Conservation (phyloP, 768 basidiomycete genomes). For the Termitomyces sp. region DNA sequence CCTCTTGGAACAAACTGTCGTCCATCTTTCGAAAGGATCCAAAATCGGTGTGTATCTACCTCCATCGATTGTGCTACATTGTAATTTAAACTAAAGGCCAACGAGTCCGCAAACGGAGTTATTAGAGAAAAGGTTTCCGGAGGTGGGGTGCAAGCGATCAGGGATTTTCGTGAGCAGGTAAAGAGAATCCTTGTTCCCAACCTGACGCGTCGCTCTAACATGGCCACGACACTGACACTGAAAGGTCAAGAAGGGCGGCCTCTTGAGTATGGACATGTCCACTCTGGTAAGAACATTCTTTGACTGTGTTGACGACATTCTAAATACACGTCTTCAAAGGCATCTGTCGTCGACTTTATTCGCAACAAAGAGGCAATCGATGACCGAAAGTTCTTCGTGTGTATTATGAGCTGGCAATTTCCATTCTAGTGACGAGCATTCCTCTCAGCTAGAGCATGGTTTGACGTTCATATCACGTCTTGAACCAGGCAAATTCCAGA, state of each 20-base stretch:
- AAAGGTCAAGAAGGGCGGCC: constrained; percentile 40
- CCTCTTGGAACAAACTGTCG: constrained; percentile 15
- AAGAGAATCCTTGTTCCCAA: not conserved
- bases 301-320: not conserved
- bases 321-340: constrained; percentile 26
- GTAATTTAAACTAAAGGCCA: constrained; percentile 4
- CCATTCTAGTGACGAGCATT: not conserved
- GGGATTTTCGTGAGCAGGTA: constrained; percentile 39
- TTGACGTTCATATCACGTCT: constrained; percentile 58
- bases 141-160: constrained; percentile 26
- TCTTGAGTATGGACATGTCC: constrained; percentile 29
- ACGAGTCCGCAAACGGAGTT: constrained; percentile 11
- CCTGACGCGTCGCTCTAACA: not conserved
- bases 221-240: not conserved
- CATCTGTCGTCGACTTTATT: constrained; percentile 55
- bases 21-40: constrained; percentile 17
- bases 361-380: constrained; percentile 59
- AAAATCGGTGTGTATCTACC: not conserved
- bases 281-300: constrained; percentile 30
- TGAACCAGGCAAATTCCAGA: constrained; percentile 37
- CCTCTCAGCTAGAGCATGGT: constrained; percentile 60
- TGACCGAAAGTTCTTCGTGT: constrained; percentile 71
- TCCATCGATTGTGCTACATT: not conserved
- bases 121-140: constrained; percentile 7
- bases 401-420: constrained; percentile 17